These are phyloP conservation scores for Annulohypoxylon bovei DNA, from an alignment of 495 filamentous ascomycete genomes.

Conservation along the genomic window DNA sequence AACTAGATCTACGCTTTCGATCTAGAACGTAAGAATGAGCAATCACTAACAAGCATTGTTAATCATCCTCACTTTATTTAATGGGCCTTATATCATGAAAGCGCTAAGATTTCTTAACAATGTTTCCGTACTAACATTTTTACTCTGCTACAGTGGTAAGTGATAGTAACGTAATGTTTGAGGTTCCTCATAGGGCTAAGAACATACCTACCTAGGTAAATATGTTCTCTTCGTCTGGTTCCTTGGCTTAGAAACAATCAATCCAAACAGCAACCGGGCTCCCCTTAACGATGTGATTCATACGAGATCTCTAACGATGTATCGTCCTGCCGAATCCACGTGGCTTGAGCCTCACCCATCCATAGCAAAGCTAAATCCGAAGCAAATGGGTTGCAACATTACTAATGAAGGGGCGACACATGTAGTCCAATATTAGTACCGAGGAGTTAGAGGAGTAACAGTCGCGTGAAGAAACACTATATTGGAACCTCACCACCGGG, in stretches of 20 bases:
- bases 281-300: neutral
- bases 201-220: no score
- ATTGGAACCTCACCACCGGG: constrained; percentile 11
- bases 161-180: no score
- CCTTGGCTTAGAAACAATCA: neutral
- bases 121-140: no score
- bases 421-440: neutral
- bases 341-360: constrained; percentile 18
- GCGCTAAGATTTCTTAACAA: neutral
- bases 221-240: neutral
- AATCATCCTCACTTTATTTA: neutral
- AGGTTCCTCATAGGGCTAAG: neutral
- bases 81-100: neutral
- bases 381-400: neutral
- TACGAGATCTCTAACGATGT: neutral
- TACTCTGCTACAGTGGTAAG: no score
- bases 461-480: neutral
- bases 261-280: neutral
- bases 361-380: neutral
- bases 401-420: neutral
- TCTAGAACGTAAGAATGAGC: neutral
- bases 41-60: neutral
- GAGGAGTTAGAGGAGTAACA: neutral
- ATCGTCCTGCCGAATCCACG: neutral
- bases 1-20: neutral